Percentiles rank a stretch among this genome's conserved stretches.
phyloP scores from a whole-genome alignment of 202 grass and related monocot genomes.

The Panicum virgatum region DNA sequence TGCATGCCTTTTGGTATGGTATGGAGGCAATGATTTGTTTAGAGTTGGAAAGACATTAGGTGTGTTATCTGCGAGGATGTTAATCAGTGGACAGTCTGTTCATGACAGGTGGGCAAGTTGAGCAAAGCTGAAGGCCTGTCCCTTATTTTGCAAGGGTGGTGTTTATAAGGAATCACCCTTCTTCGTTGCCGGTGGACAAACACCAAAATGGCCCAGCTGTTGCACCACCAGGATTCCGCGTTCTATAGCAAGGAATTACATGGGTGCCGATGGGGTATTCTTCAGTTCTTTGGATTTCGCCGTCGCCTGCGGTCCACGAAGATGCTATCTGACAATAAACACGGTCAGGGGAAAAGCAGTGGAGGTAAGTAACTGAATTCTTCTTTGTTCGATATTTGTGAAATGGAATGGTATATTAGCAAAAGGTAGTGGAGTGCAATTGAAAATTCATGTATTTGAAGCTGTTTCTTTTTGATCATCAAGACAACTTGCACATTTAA shows the following conservation, averaged over 20 bases:
- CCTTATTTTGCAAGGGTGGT: slow-evolving; percentile 28
- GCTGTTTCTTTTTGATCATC: slow-evolving; percentile 21
- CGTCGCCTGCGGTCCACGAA: slow-evolving; percentile 40
- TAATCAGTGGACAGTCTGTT: slow-evolving; percentile 51
- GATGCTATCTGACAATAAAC: slow-evolving; percentile 50
- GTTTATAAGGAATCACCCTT: slow-evolving; percentile 28
- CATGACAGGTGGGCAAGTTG: slow-evolving; percentile 33
- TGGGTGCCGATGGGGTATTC: slow-evolving; percentile 58
- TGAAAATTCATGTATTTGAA: not conserved
- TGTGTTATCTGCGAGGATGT: slow-evolving; percentile 18
- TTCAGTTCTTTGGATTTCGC: slow-evolving; percentile 77
- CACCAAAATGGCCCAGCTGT: slow-evolving; percentile 59
- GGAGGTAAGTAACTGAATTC: slow-evolving; percentile 37
- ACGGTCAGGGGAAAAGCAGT: slow-evolving; percentile 36
- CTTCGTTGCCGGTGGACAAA: slow-evolving; percentile 21
- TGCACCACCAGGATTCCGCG: slow-evolving; percentile 61
- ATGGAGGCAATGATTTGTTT: slow-evolving; percentile 15
- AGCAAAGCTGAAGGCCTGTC: slow-evolving; percentile 25
- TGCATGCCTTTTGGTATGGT: slow-evolving; percentile 22
- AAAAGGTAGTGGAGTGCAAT: not conserved
- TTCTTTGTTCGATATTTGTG: not conserved
- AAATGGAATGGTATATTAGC: not conserved
- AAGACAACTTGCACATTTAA: not conserved
- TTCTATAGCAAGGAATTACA: slow-evolving; percentile 61
- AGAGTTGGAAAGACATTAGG: slow-evolving; percentile 32